Evolutionary conservation across 306 rosid species (phyloP).

Genomic region (Lagenaria siceraria): DNA sequence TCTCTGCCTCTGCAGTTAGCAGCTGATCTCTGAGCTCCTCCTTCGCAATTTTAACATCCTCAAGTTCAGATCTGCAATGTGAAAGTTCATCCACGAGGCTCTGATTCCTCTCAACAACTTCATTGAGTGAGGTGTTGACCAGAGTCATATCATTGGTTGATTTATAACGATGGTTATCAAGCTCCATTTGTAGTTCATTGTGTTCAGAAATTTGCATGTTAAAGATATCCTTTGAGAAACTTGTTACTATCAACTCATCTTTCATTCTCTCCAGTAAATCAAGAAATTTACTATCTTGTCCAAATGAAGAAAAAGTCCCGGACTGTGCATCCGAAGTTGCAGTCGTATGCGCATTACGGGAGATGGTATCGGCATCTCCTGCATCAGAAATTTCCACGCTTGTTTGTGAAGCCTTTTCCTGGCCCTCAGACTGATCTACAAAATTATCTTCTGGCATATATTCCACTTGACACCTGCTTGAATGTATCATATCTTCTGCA

Average conservation of each 20-base stretch:
- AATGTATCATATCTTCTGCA: conserved; percentile 13
- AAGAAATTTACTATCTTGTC: conserved; percentile 31
- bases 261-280: conserved; percentile 47
- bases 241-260: conserved; percentile 63
- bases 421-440: conserved; percentile 11
- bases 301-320: conserved; percentile 21
- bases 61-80: conserved; percentile 41
- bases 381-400: conserved; percentile 10
- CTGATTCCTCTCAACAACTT: conserved; percentile 45
- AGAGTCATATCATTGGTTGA: conserved; percentile 40
- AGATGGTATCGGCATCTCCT: conserved; percentile 3
- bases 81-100: conserved; percentile 53
- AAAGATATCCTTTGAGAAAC: conserved; percentile 42
- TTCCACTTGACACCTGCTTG: conserved; percentile 23
- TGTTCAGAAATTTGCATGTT: conserved; percentile 54
- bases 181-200: conserved; percentile 38
- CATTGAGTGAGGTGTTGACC: conserved; percentile 32
- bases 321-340: conserved; percentile 1
- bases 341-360: conserved; percentile 27
- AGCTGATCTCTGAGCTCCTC: conserved; percentile 47
- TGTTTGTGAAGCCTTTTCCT: conserved; percentile 23
- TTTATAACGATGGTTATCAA: conserved; percentile 29
- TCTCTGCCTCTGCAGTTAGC: conserved; percentile 29
- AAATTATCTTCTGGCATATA: conserved; percentile 15
- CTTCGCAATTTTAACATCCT: conserved; percentile 31